phyloP scores from a whole-genome alignment of 495 filamentous ascomycete species.

The Podospora appendiculata region DNA sequence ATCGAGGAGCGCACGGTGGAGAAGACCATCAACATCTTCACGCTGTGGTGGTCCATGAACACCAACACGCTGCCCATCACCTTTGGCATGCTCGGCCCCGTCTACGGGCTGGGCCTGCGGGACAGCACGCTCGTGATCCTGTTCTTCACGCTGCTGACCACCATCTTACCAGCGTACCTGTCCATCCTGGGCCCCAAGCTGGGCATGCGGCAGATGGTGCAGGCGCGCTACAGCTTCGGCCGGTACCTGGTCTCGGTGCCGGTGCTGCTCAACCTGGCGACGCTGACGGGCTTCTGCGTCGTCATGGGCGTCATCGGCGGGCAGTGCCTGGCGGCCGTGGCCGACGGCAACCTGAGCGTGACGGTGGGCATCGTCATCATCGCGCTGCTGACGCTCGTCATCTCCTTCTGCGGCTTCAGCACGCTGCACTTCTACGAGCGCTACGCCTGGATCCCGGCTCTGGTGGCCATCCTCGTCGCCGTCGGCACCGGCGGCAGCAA shows the following conservation, averaged over 20 bases:
- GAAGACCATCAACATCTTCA: conserved; percentile 40
- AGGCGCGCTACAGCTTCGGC: conserved; percentile 46
- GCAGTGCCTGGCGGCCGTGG: conserved; percentile 43
- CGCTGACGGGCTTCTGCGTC: conserved; percentile 41
- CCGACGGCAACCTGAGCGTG: conserved; percentile 37
- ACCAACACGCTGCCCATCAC: conserved; percentile 41
- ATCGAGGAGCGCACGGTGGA: conserved; percentile 42
- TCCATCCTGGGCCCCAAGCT: conserved; percentile 42
- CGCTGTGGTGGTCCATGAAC: conserved; percentile 38
- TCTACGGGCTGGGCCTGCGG: conserved; percentile 39
- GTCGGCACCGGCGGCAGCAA: conserved; percentile 23
- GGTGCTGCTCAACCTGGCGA: conserved; percentile 42
- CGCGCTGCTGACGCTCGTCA: conserved; percentile 43
- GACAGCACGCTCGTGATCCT: conserved; percentile 44
- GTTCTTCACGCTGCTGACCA: conserved; percentile 46
- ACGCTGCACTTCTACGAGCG: conserved; percentile 53
- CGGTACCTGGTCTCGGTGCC: conserved; percentile 36
- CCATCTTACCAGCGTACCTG: conserved; percentile 42
- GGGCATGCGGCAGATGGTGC: conserved; percentile 49
- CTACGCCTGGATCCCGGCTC: conserved; percentile 51
- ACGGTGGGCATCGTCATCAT: conserved; percentile 46
- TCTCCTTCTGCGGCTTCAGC: conserved; percentile 52
- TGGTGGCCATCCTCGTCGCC: conserved; percentile 39
- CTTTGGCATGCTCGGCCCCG: conserved; percentile 47
- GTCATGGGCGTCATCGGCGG: conserved; percentile 40